phyloP scores from a whole-genome alignment of 2,329 filamentous ascomycete species.

The Venturia oleaginea region DNA sequence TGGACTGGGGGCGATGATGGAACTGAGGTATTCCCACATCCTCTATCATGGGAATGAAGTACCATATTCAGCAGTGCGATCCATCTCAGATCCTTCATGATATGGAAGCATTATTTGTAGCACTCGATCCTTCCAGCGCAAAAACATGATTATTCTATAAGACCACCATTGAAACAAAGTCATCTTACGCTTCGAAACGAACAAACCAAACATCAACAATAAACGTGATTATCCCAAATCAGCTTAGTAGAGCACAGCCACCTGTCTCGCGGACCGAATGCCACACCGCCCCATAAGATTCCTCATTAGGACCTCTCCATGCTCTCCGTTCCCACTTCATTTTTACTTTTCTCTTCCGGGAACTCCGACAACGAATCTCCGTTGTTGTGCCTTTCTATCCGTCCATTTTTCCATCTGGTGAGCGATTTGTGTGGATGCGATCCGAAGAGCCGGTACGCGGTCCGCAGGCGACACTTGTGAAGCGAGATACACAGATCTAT shows the following conservation, averaged over 20 bases:
- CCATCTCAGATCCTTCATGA: too few species aligned
- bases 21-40: conserved; percentile 5
- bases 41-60: conserved; percentile 9
- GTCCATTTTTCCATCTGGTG: background rate
- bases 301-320: too few species aligned
- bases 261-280: background rate
- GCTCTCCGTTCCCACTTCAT: background rate
- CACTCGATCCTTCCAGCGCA: too few species aligned
- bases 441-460: background rate
- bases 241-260: background rate
- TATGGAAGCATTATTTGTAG: too few species aligned
- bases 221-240: background rate
- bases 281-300: background rate
- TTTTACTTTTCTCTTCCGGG: background rate
- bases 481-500: background rate
- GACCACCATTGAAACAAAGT: too few species aligned
- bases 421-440: background rate
- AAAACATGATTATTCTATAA: too few species aligned
- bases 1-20: conserved; percentile 7
- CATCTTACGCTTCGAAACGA: too few species aligned
- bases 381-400: background rate
- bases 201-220: background rate
- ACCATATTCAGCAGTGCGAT: background rate
- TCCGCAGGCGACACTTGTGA: background rate
- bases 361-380: background rate